Evolutionary conservation across 2,329 filamentous ascomycete species (phyloP).

Genomic region (Claviceps sp.): DNA sequence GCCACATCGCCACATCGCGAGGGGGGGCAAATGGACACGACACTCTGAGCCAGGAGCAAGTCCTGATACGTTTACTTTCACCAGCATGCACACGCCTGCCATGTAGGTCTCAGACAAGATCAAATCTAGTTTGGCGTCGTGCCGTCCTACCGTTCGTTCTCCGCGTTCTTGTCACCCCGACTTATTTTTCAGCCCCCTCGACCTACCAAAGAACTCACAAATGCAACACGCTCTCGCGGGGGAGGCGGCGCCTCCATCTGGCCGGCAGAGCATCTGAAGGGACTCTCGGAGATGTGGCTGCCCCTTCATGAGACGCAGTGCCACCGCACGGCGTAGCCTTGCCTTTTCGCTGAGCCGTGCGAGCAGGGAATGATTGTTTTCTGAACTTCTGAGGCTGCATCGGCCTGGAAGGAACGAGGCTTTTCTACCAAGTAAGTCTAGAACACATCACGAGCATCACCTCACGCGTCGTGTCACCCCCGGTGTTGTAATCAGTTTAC

Average conservation of each 20-base stretch:
- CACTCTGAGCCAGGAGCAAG: too few relatives aligned
- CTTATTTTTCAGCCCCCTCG: too few relatives aligned
- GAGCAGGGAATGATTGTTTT: too few relatives aligned
- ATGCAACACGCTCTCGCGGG: background rate
- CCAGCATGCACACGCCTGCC: background rate
- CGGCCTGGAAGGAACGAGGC: background rate
- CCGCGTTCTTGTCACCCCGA: background rate
- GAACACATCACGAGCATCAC: background rate
- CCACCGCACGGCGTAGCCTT: background rate
- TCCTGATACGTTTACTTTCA: too few relatives aligned
- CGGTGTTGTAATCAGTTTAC: too few relatives aligned
- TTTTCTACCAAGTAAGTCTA: background rate
- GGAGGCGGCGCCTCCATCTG: background rate
- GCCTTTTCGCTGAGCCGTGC: too few relatives aligned
- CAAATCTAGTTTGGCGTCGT: background rate
- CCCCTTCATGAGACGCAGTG: background rate
- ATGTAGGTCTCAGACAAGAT: background rate
- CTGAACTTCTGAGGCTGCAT: too few relatives aligned
- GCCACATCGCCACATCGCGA: background rate
- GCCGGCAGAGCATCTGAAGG: background rate
- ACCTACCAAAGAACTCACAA: too few relatives aligned
- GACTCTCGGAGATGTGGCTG: background rate
- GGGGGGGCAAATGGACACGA: background rate
- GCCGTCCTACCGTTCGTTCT: background rate
- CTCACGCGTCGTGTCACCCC: background rate